Conservation (phyloP, 2,329 filamentous ascomycete genomes). For the Cytospora schulzeri region DNA sequence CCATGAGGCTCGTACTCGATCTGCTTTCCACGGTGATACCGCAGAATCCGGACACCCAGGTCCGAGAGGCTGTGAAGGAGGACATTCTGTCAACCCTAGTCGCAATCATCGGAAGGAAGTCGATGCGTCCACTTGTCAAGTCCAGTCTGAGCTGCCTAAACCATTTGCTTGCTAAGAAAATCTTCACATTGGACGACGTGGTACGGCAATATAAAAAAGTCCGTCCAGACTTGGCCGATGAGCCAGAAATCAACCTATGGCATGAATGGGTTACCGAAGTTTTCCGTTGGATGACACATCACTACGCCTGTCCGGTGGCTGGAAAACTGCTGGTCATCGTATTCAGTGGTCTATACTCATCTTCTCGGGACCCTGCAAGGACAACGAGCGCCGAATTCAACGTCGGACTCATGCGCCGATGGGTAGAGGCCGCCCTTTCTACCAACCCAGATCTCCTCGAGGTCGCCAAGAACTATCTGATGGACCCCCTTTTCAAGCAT, state of each 20-base stretch:
- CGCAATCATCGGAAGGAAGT: constrained; percentile 61
- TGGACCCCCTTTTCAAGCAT: constrained; percentile 63
- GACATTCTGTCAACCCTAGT: constrained; percentile 55
- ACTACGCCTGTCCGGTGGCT: constrained; percentile 60
- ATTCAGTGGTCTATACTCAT: constrained; percentile 48
- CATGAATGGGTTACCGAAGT: constrained; percentile 38
- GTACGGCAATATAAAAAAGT: constrained; percentile 44
- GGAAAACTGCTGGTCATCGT: constrained; percentile 63
- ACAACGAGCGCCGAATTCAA: constrained; percentile 36
- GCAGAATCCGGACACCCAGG: constrained; percentile 50
- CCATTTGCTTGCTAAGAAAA: constrained; percentile 63
- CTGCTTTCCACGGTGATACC: constrained; percentile 54
- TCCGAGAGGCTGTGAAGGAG: constrained; percentile 43
- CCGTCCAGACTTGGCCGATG: constrained; percentile 32
- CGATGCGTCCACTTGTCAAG: constrained; percentile 66
- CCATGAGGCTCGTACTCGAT: constrained; percentile 65
- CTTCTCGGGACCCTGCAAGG: constrained; percentile 27
- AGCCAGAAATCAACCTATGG: constrained; percentile 35
- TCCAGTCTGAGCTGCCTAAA: constrained; percentile 70
- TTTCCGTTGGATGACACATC: constrained; percentile 54
- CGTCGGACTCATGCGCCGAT: constrained; percentile 55
- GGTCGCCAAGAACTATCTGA: constrained; percentile 65
- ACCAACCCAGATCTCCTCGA: constrained; percentile 58
- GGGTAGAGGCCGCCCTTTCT: constrained; percentile 55
- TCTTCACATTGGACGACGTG: constrained; percentile 53